Evolutionary conservation across 2,329 filamentous ascomycete species (phyloP), one percentile per base, ranked within the genome.

Genomic region (Pseudocercospora crystallina): DNA sequence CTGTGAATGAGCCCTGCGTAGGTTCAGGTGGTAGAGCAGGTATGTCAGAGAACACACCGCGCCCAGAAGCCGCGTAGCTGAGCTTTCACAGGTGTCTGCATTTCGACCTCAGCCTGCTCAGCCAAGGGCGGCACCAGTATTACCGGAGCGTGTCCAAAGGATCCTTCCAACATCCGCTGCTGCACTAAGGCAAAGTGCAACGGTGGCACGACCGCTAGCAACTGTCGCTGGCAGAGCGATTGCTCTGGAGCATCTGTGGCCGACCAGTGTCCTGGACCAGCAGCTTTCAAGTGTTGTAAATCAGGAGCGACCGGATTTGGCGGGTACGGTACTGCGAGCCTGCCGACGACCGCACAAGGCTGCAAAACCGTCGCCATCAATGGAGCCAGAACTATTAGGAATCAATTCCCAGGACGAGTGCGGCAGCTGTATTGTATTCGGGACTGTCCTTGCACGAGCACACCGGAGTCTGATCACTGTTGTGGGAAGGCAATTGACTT

Each of bases 401-500:
- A 30, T 5, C 20, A 36, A 3, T 43, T 11, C 2, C 47, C 47
- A 10, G 47, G 40, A 8, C 40, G 40, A 5, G 35, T 44, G 11
- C 34, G 47, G 15, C n/a, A 49, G 12, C 43, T 44, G 2, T 36
- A 31, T 20, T 44, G 40, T n/a, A 49, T 38, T 8, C 41, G 47
- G 10, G 39, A 33, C 33, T 49, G 40, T 31, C 40, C 47, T 13
- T 49, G 40, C 37, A 31, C 11, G 5, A 36, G 39, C 12, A 34
- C 10, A 11, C 30, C 13, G n/a, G 33, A 17, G 5, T 43, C 40
- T 34, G 40, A 43, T 40, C 47, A 49, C 31, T 49, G 47, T 20
- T 49, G 47, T 26, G 40, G 40, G 10, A 44, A 49, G 31, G 47
- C 47, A 9, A 49, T 43, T n/a, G 47, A 44, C 39, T 38, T 43